Evolutionary conservation across 495 filamentous ascomycete genomes (phyloP).

Genomic region (Sabuloglossum arenarium): DNA sequence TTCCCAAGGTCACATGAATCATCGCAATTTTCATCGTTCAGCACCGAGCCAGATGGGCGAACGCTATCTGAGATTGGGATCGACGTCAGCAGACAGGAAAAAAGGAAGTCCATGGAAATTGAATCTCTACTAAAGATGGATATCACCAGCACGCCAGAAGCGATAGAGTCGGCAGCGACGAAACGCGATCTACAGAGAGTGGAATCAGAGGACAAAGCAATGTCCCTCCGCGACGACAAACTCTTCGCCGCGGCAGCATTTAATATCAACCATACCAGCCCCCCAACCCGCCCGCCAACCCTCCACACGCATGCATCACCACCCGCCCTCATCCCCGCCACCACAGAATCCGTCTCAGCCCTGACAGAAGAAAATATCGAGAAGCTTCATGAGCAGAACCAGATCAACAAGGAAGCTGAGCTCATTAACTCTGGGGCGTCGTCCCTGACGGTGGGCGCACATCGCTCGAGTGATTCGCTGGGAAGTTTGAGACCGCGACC

Average conservation of each 20-base stretch:
- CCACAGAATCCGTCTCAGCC: not conserved
- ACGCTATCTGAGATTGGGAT: conserved; percentile 7
- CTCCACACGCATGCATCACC: not conserved
- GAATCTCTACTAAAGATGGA: too few species aligned
- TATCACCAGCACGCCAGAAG: too few species aligned
- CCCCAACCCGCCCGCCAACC: not conserved
- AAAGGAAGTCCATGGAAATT: not conserved
- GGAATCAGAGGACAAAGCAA: conserved; percentile 25
- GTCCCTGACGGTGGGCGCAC: not conserved
- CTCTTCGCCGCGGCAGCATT: conserved; percentile 15
- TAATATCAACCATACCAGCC: not conserved
- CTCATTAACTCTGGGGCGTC: not conserved
- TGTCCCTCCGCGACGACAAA: conserved; percentile 23
- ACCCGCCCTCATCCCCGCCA: not conserved
- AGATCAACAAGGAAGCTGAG: not conserved
- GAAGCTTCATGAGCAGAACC: not conserved
- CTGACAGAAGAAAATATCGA: not conserved
- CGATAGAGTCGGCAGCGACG: conserved; percentile 13
- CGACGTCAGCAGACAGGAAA: conserved; percentile 4
- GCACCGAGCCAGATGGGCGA: not conserved
- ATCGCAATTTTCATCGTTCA: too few species aligned
- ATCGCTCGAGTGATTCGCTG: not conserved
- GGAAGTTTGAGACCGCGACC: not conserved
- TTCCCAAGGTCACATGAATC: not conserved
- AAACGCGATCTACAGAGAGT: conserved; percentile 14